Evolutionary conservation across 176 grass and related monocot species (phyloP).

Genomic region (Miscanthus lutarioriparius): DNA sequence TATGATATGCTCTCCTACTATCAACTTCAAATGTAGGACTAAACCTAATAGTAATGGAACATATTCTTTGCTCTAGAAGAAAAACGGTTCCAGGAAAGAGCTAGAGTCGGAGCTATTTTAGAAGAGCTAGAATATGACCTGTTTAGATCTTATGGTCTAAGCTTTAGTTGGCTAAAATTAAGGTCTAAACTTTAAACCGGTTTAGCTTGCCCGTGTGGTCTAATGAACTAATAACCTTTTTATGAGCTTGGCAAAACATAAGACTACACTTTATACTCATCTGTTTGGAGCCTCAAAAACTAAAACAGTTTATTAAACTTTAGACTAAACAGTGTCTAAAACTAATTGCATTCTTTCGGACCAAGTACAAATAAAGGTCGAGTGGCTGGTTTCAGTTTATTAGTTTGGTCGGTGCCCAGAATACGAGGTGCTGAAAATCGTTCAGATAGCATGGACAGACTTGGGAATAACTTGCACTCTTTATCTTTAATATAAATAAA

Average conservation of each 20-base stretch:
- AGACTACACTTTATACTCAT: not conserved
- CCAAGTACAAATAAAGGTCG: not conserved
- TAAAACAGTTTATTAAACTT: not conserved
- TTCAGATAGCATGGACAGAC: not conserved
- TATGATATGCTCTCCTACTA: too few species aligned
- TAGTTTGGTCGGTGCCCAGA: not conserved
- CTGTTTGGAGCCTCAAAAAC: not conserved
- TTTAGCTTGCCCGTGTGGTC: too few species aligned
- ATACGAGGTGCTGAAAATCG: not conserved
- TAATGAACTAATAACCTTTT: not conserved
- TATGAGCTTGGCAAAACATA: not conserved
- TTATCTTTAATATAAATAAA: not conserved
- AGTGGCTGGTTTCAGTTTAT: not conserved
- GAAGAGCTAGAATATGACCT: too few species aligned
- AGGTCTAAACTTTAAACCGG: too few species aligned
- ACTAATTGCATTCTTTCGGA: not conserved
- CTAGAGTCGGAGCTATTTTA: too few species aligned
- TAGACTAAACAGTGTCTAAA: not conserved
- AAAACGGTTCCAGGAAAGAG: too few species aligned
- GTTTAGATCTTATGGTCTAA: too few species aligned
- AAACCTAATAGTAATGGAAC: too few species aligned
- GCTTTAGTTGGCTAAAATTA: too few species aligned
- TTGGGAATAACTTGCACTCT: not conserved
- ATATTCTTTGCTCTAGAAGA: too few species aligned
- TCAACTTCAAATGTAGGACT: too few species aligned